These are phyloP conservation scores for Senna tora DNA, from an alignment of 306 rosid genomes.

Conservation along the genomic window DNA sequence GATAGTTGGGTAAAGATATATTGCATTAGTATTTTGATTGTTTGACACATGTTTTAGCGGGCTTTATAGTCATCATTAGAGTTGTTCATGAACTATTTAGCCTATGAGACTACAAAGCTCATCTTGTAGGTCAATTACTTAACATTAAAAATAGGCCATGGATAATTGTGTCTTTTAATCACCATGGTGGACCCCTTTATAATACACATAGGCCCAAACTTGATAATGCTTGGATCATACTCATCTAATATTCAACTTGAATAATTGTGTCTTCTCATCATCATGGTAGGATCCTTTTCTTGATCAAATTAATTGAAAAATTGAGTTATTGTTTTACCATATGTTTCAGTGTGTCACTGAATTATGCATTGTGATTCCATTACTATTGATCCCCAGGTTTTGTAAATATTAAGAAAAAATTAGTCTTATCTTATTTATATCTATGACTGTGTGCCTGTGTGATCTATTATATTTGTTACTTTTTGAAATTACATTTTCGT, in stretches of 20 bases:
- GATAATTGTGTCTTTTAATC: too few relatives aligned
- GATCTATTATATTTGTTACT: conserved; percentile 6
- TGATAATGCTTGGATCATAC: too few relatives aligned
- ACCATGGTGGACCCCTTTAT: too few relatives aligned
- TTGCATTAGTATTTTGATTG: not conserved
- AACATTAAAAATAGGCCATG: too few relatives aligned
- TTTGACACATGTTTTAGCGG: not conserved
- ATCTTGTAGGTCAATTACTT: too few relatives aligned
- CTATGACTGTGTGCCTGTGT: not conserved
- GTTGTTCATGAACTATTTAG: too few relatives aligned
- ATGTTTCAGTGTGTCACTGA: not conserved
- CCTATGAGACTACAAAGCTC: too few relatives aligned
- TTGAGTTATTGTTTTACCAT: conserved; percentile 2
- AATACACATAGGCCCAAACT: too few relatives aligned
- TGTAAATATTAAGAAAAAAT: conserved; percentile 4
- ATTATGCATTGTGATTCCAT: not conserved
- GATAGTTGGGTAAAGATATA: conserved; percentile 62
- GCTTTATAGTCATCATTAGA: not conserved
- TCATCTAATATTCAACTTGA: too few relatives aligned
- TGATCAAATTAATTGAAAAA: conserved; percentile 10
- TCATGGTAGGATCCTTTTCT: not conserved
- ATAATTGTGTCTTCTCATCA: too few relatives aligned
- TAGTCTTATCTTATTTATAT: conserved; percentile 3
- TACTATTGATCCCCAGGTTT: conserved; percentile 2
- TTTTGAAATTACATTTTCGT: conserved; percentile 3